Percentiles rank a stretch among this genome's conserved stretches.
Conservation (phyloP, 345 rosid species). For the Lumnitzera racemosa region DNA sequence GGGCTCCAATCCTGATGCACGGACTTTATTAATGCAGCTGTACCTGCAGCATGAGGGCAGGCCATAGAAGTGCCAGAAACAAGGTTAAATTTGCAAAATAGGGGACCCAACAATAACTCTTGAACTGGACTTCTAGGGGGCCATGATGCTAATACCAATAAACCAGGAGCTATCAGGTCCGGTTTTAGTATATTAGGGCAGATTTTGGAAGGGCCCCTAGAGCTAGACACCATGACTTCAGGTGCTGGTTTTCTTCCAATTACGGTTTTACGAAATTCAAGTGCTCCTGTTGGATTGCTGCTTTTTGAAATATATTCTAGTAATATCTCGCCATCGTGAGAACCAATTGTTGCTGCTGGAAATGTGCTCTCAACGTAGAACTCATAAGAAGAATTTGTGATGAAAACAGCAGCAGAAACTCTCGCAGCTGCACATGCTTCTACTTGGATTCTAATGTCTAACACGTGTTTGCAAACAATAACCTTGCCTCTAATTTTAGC, state of each 20-base stretch:
- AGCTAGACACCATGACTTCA: constrained; percentile 28
- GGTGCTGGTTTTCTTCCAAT: constrained; percentile 34
- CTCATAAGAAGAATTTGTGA: constrained; percentile 12
- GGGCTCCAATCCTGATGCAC: constrained; percentile 40
- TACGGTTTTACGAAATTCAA: constrained; percentile 26
- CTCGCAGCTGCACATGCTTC: constrained; percentile 20
- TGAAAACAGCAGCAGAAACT: constrained; percentile 31
- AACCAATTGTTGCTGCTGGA: constrained; percentile 26
- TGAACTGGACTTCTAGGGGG: constrained; percentile 24
- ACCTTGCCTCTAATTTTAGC: constrained; percentile 15
- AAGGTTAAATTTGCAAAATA: constrained; percentile 31
- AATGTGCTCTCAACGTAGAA: constrained; percentile 17
- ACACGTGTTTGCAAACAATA: constrained; percentile 24
- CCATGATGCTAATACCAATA: constrained; percentile 36
- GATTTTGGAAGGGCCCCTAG: constrained; percentile 37
- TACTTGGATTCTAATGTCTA: constrained; percentile 15
- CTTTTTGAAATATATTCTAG: constrained; percentile 19
- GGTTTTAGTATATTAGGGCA: constrained; percentile 30
- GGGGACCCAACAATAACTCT: constrained; percentile 3
- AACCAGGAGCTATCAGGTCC: constrained; percentile 39
- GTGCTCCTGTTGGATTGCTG: constrained; percentile 17
- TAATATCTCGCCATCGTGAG: constrained; percentile 16
- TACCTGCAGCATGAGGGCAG: constrained; percentile 37
- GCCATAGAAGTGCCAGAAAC: constrained; percentile 47
- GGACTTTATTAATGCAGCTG: constrained; percentile 27